Percentiles rank a stretch among this genome's conserved stretches.
phyloP scores from a whole-genome alignment of 306 rosid species.

The Rosa persica region DNA sequence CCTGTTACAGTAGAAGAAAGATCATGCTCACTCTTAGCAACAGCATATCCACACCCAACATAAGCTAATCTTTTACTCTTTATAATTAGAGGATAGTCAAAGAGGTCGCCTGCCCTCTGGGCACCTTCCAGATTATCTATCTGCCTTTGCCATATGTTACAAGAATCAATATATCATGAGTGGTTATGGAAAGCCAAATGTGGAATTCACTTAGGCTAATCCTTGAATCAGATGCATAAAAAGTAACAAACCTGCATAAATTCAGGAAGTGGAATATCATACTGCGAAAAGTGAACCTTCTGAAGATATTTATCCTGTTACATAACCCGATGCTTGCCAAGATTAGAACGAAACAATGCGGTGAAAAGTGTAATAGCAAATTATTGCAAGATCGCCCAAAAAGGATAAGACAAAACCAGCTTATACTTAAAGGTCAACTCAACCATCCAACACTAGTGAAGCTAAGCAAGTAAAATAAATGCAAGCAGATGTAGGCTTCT shows the following conservation, averaged over 20 bases:
- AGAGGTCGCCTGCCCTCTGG: slow-evolving; percentile 61
- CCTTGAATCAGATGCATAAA: slow-evolving; percentile 14
- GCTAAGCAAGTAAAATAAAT: background rate
- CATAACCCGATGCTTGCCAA: background rate
- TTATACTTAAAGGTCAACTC: slow-evolving; percentile 20
- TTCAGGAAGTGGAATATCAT: slow-evolving; percentile 76
- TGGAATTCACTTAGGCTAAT: background rate
- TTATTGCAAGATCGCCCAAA: too few species aligned
- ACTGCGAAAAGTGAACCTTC: slow-evolving; percentile 68
- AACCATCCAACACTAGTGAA: slow-evolving; percentile 23
- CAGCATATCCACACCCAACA: slow-evolving; percentile 94
- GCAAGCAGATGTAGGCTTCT: background rate
- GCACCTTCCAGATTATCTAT: slow-evolving; percentile 71
- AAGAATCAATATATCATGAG: slow-evolving; percentile 11
- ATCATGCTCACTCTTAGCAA: slow-evolving; percentile 65
- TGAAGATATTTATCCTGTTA: slow-evolving; percentile 79
- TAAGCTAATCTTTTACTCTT: slow-evolving; percentile 91
- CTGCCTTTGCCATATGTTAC: slow-evolving; percentile 37
- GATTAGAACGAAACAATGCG: background rate
- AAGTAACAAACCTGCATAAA: slow-evolving; percentile 56
- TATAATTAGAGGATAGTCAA: slow-evolving; percentile 90
- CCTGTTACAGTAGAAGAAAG: slow-evolving; percentile 66
- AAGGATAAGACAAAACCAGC: slow-evolving; percentile 9
- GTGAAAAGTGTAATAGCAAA: background rate
- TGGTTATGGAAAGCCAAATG: background rate